Evolutionary conservation across 805 yeast genomes (phyloP).

Genomic region (Grigorovia humatica): DNA sequence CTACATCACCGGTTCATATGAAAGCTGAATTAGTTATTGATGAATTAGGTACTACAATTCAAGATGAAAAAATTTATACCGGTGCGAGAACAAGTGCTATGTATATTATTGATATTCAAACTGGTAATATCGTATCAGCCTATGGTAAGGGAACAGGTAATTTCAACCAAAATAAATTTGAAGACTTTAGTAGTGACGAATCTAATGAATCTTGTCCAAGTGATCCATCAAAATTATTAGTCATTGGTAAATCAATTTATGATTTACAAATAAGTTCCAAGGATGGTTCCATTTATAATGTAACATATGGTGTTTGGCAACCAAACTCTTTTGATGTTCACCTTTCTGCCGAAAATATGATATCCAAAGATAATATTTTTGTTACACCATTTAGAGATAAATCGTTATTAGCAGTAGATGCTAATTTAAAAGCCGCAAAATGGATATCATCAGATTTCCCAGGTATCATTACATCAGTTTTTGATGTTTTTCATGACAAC

Average conservation of each 20-base stretch:
- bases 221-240: conserved; percentile 21
- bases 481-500: conserved; percentile 49
- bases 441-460: conserved; percentile 69
- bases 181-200: conserved; percentile 1
- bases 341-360: conserved; percentile 37
- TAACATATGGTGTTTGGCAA: conserved; percentile 82
- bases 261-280: conserved; percentile 69
- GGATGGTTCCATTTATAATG: conserved; percentile 67
- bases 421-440: conserved; percentile 54
- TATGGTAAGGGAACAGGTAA: conserved; percentile 47
- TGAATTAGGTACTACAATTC: conserved; percentile 25
- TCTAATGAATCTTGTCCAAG: conserved; percentile 4
- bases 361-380: conserved; percentile 61
- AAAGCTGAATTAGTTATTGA: conserved; percentile 37
- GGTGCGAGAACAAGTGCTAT: conserved; percentile 72
- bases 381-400: conserved; percentile 79
- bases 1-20: conserved; percentile 77
- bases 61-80: conserved; percentile 74
- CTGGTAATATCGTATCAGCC: conserved; percentile 62
- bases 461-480: conserved; percentile 61
- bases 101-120: conserved; percentile 58
- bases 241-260: conserved; percentile 64
- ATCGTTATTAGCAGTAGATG: conserved; percentile 65
- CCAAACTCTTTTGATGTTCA: conserved; percentile 71
- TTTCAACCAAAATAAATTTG: conserved; percentile 11